phyloP scores from a whole-genome alignment of 2,329 filamentous ascomycete species.

The Tolypocladium ovalisporum region DNA sequence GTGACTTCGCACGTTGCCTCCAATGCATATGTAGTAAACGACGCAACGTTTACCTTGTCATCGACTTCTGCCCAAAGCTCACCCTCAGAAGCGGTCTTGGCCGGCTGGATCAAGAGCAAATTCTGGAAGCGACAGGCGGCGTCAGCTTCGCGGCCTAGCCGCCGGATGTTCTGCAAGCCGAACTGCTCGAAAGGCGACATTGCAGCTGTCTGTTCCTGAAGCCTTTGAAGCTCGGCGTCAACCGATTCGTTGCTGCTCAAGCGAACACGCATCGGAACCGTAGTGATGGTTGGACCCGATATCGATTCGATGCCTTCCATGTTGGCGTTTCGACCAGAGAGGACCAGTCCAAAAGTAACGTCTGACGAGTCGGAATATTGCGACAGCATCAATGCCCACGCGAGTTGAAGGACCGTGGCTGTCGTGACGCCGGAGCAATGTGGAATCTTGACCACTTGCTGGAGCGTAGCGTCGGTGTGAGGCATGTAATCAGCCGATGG shows the following conservation, averaged over 20 bases:
- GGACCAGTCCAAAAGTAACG: not conserved
- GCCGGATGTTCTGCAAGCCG: slow-evolving; percentile 43
- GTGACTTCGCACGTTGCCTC: slow-evolving; percentile 1
- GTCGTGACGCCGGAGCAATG: not conserved
- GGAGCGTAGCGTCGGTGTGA: not conserved
- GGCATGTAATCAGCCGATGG: slow-evolving; percentile 1
- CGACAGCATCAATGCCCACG: not conserved
- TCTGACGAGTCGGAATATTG: not conserved
- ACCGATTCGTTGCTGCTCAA: not conserved
- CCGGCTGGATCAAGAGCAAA: slow-evolving; percentile 2
- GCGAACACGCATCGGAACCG: not conserved
- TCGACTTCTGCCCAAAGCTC: not conserved
- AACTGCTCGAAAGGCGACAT: slow-evolving; percentile 35
- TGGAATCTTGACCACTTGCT: not conserved
- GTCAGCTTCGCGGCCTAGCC: slow-evolving; percentile 37
- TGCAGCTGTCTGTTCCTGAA: not conserved
- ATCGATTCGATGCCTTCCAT: slow-evolving; percentile 2
- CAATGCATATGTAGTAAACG: slow-evolving; percentile 2
- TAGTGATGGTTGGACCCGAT: slow-evolving; percentile 2
- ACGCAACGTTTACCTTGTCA: not conserved
- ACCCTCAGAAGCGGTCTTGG: not conserved
- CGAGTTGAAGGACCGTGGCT: not conserved
- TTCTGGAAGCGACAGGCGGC: slow-evolving; percentile 40
- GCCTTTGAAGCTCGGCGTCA: not conserved
- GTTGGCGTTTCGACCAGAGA: slow-evolving; percentile 1